A percentile compares a stretch with the other conserved stretches of the same genome.
Evolutionary conservation across 2,329 filamentous ascomycete genomes (phyloP).

Genomic region (Ophioceras dolichostomum): DNA sequence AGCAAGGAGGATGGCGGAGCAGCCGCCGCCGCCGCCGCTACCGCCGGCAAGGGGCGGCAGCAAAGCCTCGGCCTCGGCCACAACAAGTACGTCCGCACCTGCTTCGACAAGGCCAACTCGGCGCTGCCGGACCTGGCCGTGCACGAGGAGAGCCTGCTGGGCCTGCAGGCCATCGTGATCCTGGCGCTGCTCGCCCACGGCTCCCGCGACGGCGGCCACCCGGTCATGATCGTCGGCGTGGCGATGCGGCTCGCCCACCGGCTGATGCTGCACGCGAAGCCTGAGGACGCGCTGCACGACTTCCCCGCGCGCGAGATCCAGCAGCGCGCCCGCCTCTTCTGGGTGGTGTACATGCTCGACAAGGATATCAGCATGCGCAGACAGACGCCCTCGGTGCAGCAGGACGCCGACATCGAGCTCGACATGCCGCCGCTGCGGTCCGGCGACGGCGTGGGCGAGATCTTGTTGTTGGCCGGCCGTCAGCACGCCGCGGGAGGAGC

Average conservation of each 20-base stretch:
- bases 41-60: not conserved
- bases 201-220: conserved; percentile 9
- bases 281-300: conserved; percentile 2
- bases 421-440: conserved; percentile 18
- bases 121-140: conserved; percentile 10
- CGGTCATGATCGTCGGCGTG: conserved; percentile 10
- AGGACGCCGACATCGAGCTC: conserved; percentile 27
- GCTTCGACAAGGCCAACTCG: conserved; percentile 5
- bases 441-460: conserved; percentile 18
- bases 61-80: too few relatives aligned
- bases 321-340: conserved; percentile 13
- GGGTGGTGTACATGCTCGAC: conserved; percentile 14
- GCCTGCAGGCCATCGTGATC: conserved; percentile 13
- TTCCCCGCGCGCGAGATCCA: conserved; percentile 4
- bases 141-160: conserved; percentile 9
- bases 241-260: conserved; percentile 13
- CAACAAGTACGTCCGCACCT: not conserved
- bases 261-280: conserved; percentile 7
- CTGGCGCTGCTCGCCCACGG: conserved; percentile 11
- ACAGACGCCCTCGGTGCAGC: conserved; percentile 23
- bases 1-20: too few relatives aligned
- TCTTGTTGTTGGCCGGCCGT: conserved; percentile 13
- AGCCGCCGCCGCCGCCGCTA: too few relatives aligned
- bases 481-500: conserved; percentile 4
- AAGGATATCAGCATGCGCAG: conserved; percentile 23